A percentile compares a stretch with the other conserved stretches of the same genome.
phyloP scores from a whole-genome alignment of 2,329 filamentous ascomycete species.

The Fusarium subtropicale region DNA sequence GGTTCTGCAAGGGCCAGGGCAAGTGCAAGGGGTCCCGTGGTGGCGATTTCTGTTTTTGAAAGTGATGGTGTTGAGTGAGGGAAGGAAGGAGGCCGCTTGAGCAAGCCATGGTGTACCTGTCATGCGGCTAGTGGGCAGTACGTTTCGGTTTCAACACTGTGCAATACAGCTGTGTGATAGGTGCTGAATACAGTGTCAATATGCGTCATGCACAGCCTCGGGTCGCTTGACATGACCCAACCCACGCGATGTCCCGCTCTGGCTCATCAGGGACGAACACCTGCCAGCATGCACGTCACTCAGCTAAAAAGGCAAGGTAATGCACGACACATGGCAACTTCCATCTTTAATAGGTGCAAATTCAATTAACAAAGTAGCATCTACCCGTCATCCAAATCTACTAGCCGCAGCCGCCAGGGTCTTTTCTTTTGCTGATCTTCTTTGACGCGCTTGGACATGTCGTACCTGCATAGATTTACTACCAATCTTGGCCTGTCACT shows the following conservation, averaged over 20 bases:
- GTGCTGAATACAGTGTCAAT: not conserved
- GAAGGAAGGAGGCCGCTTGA: constrained; percentile 25
- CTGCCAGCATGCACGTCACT: constrained; percentile 40
- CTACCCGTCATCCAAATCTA: not conserved
- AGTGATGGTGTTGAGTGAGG: constrained; percentile 29
- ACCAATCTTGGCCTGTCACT: not conserved
- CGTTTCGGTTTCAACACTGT: not conserved
- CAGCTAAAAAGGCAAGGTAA: constrained; percentile 20
- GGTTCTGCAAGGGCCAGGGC: constrained; percentile 18
- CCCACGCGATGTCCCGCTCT: constrained; percentile 37
- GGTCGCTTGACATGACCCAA: constrained; percentile 41
- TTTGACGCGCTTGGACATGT: constrained; percentile 19
- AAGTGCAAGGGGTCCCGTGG: constrained; percentile 42
- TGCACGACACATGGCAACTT: constrained; percentile 35
- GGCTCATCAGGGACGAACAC: constrained; percentile 38
- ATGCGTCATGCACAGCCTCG: not conserved
- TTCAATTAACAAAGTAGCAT: constrained; percentile 15
- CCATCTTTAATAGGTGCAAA: constrained; percentile 23
- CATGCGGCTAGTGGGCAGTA: constrained; percentile 21
- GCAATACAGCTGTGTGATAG: rapidly evolving
- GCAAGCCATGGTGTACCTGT: constrained; percentile 25
- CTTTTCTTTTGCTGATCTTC: constrained; percentile 12
- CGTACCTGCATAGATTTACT: not conserved
- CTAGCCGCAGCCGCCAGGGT: constrained; percentile 15
- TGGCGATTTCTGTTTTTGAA: constrained; percentile 30